phyloP scores from a whole-genome alignment of 148 eudicot species.

The Spergularia marina region DNA sequence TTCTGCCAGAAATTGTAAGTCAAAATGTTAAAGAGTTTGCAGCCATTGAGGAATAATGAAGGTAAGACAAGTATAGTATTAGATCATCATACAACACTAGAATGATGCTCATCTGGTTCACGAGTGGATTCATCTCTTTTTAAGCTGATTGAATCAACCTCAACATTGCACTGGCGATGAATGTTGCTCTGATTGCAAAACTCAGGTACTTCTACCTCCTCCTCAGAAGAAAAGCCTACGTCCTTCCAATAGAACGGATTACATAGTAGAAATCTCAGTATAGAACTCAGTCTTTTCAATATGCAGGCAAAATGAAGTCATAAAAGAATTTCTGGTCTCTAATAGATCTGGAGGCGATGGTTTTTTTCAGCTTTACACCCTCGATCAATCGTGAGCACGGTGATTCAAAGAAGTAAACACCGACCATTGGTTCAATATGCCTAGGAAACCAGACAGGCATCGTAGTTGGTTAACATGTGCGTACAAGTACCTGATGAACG shows the following conservation, averaged over 20 bases:
- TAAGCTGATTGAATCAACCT: constrained; percentile 21
- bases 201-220: constrained; percentile 69
- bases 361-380: constrained; percentile 5
- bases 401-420: constrained; percentile 9
- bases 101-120: constrained; percentile 37
- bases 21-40: constrained; percentile 7
- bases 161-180: constrained; percentile 18
- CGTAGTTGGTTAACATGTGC: constrained; percentile 3
- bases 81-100: constrained; percentile 24
- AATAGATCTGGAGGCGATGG: neutral
- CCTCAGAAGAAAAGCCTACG: constrained; percentile 45
- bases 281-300: constrained; percentile 11
- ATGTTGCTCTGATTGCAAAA: constrained; percentile 35
- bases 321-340: constrained; percentile 2
- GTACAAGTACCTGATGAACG: constrained; percentile 23
- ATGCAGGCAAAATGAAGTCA: constrained; percentile 5
- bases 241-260: constrained; percentile 39
- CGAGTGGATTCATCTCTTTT: constrained; percentile 25
- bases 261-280: constrained; percentile 11
- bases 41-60: neutral
- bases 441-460: constrained; percentile 14
- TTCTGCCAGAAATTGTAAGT: constrained; percentile 6
- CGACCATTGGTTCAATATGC: constrained; percentile 5
- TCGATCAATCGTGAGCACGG: neutral
- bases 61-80: neutral